A percentile compares a stretch with the other conserved stretches of the same genome.
These are phyloP conservation scores for Delonix regia DNA, from an alignment of 306 rosid species.

Conservation along the genomic window DNA sequence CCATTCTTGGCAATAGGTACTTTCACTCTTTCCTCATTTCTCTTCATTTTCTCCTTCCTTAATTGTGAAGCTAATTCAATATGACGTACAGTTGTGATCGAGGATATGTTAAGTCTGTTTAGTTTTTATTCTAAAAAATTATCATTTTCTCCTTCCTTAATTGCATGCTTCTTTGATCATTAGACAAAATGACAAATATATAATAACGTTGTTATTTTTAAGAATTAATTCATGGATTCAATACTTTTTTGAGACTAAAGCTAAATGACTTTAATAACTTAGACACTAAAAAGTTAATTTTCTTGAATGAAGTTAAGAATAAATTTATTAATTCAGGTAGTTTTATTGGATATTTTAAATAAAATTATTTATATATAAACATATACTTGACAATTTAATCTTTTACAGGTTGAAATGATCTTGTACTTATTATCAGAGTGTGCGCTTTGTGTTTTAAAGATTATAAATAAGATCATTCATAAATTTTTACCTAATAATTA, in stretches of 20 bases:
- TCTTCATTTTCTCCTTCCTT: background rate
- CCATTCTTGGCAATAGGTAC: constrained; percentile 90
- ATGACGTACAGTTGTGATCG: background rate
- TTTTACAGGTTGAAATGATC: too few species aligned
- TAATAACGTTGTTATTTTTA: background rate
- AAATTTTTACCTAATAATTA: background rate
- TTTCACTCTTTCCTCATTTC: background rate
- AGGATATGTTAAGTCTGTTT: too few species aligned
- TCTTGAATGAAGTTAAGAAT: background rate
- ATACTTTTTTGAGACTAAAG: too few species aligned
- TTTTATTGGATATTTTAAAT: background rate
- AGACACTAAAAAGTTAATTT: background rate
- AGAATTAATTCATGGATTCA: background rate
- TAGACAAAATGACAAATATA: too few species aligned
- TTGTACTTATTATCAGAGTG: too few species aligned
- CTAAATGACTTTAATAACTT: background rate
- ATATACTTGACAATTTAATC: too few species aligned
- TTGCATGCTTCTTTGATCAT: too few species aligned
- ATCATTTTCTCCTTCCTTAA: too few species aligned
- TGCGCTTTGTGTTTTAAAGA: too few species aligned
- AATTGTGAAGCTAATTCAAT: background rate
- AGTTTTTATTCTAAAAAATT: too few species aligned
- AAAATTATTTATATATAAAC: background rate
- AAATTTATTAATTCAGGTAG: background rate
- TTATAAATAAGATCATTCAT: background rate